phyloP scores from a whole-genome alignment of 108 stramenopile species.

The Chaetoceros muelleri region DNA sequence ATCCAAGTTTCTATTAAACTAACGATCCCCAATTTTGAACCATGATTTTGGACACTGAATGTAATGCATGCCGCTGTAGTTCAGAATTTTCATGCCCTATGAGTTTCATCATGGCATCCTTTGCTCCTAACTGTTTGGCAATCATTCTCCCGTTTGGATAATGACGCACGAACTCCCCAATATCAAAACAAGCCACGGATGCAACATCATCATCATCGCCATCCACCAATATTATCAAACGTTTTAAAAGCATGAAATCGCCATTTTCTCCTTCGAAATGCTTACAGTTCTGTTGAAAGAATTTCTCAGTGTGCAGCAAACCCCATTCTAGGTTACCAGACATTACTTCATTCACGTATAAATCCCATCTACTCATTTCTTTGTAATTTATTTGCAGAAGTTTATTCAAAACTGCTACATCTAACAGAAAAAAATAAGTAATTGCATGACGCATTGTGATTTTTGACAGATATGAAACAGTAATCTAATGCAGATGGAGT shows the following conservation, averaged over 20 bases:
- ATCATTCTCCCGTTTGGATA: conserved; percentile 91
- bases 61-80: conserved; percentile 89
- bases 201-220: conserved; percentile 83
- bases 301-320: conserved; percentile 87
- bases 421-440: conserved; percentile 13
- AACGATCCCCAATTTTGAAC: conserved; percentile 77
- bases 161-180: conserved; percentile 95
- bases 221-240: conserved; percentile 70
- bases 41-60: conserved; percentile 95
- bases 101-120: conserved; percentile 88
- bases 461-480: background rate
- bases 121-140: conserved; percentile 85
- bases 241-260: conserved; percentile 65
- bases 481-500: background rate
- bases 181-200: conserved; percentile 93
- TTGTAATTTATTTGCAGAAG: conserved; percentile 77
- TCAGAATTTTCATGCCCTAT: conserved; percentile 89
- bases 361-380: conserved; percentile 90
- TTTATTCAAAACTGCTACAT: conserved; percentile 68
- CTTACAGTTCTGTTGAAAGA: conserved; percentile 81
- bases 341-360: conserved; percentile 85
- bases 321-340: conserved; percentile 91
- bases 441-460: background rate
- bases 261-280: conserved; percentile 75
- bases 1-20: no score